Evolutionary conservation across 306 rosid species (phyloP), one percentile per base, ranked within the genome.

Genomic region (Oxytropis ochrocephala): DNA sequence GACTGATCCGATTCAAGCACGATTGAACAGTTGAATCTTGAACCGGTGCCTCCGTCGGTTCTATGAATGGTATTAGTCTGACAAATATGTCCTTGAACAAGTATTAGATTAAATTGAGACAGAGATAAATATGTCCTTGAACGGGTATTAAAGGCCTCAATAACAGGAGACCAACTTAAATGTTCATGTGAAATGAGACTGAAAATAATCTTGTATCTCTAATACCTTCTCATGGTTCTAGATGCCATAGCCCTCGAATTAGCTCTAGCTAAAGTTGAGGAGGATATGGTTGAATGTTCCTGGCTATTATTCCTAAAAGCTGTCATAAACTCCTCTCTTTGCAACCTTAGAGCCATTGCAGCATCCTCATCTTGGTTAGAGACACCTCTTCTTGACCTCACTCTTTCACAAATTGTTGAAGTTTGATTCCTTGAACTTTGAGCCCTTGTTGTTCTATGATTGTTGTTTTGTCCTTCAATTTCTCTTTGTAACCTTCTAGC

Each of bases 281-380:
- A 71, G 4, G 81, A 62, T 52, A 80, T 73, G 33, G 59, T 69
- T 5, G 83, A 46, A 8, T 65, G 86, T 7, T 63, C 87, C 60
- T 38, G 80, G 57, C 77, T 67, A 42, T 67, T 90, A 69, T 87
- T 88, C 70, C 89, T 74, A 55, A 84, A 78, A 17, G 74, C 85
- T 41, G 82, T 88, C 86, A 94, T 58, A 70, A 94, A 94, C 84
- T 94, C 97, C 43, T 91, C 92, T 69, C 99, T 91, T 60, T 91
- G 99, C 73, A 91, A 39, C 80, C 95, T 94, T 17, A 82, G 75
- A 75, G 96, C 96, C 42, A 94, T 70, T 39, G 97, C 97, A 72
- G 89, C 95, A 81, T 94, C 99, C 78, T 77, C 89, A 64, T 87
- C 81, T 81, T 94, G 99, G 73, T 53, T 75, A 8, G 81, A n/a